phyloP scores from a whole-genome alignment of 306 rosid species.

The Datisca glomerata region DNA sequence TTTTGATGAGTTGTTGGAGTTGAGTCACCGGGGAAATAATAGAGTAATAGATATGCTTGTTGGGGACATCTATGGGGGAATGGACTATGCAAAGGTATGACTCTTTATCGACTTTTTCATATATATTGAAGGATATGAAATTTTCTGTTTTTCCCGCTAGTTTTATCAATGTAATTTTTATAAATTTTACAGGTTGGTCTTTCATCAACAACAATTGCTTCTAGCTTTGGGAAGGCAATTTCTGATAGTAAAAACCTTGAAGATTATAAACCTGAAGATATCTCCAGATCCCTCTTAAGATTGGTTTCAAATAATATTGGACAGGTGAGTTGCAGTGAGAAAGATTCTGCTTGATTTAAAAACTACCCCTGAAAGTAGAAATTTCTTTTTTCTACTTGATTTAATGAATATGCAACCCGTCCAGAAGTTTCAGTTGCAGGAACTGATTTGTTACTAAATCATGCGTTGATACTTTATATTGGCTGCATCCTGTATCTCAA shows the following conservation, averaged over 20 bases:
- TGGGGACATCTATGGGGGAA: conserved; percentile 93
- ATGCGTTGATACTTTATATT: too few relatives aligned
- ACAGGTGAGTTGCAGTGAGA: conserved; percentile 44
- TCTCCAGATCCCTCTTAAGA: conserved; percentile 86
- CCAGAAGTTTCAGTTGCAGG: too few relatives aligned
- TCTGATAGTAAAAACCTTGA: conserved; percentile 59
- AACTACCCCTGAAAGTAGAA: too few relatives aligned
- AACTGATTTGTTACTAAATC: too few relatives aligned
- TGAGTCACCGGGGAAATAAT: conserved; percentile 84
- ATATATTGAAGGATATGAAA: not conserved
- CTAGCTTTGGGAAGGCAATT: conserved; percentile 92
- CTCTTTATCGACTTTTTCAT: conserved; percentile 6
- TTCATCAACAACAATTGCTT: conserved; percentile 80
- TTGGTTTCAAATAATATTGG: conserved; percentile 96
- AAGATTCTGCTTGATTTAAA: too few relatives aligned
- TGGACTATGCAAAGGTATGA: conserved; percentile 72
- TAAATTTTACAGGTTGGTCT: conserved; percentile 61
- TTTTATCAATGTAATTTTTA: conserved; percentile 2
- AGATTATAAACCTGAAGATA: conserved; percentile 78
- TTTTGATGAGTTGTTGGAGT: conserved; percentile 87
- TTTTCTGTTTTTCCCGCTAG: not conserved
- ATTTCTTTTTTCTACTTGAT: too few relatives aligned
- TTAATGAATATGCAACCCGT: too few relatives aligned
- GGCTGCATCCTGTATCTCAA: too few relatives aligned
- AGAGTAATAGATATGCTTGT: conserved; percentile 91